Evolutionary conservation across 495 filamentous ascomycete species (phyloP).

Genomic region (Penicillium salamii): DNA sequence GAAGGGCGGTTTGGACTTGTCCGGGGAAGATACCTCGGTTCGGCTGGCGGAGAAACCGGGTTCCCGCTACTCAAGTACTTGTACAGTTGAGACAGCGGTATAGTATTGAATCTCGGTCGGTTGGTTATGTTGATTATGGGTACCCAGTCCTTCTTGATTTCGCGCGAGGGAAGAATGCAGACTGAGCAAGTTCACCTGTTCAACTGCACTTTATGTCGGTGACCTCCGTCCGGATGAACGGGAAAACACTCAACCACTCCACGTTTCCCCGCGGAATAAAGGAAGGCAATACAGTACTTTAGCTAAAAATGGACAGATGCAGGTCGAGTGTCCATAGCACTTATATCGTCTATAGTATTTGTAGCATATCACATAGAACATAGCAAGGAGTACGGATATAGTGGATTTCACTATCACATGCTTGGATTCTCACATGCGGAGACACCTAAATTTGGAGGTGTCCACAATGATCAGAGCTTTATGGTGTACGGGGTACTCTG

Average conservation of each 20-base stretch:
- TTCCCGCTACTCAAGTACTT: constrained; percentile 2
- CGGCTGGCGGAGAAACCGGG: constrained; percentile 23
- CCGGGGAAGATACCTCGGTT: constrained; percentile 31
- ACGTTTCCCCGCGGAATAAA: constrained; percentile 21
- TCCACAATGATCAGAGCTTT: too few species aligned
- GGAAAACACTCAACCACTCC: constrained; percentile 14
- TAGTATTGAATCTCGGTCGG: too few species aligned
- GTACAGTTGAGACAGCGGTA: too few species aligned
- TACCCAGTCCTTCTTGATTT: too few species aligned
- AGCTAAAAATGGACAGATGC: background rate
- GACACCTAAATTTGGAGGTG: background rate
- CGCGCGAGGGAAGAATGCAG: too few species aligned
- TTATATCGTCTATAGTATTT: background rate
- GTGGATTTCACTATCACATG: too few species aligned
- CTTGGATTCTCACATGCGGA: constrained; percentile 1
- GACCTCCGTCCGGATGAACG: constrained; percentile 23
- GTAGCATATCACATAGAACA: background rate
- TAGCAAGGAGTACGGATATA: too few species aligned
- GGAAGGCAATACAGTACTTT: constrained; percentile 8
- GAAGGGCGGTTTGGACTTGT: constrained; percentile 12
- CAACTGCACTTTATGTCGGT: background rate
- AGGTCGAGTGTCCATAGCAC: too few species aligned
- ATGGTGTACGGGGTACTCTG: too few species aligned
- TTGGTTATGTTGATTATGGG: too few species aligned
- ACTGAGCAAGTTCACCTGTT: too few species aligned